Conservation (phyloP, 2,329 filamentous ascomycete genomes). For the Colletotrichum sp. region DNA sequence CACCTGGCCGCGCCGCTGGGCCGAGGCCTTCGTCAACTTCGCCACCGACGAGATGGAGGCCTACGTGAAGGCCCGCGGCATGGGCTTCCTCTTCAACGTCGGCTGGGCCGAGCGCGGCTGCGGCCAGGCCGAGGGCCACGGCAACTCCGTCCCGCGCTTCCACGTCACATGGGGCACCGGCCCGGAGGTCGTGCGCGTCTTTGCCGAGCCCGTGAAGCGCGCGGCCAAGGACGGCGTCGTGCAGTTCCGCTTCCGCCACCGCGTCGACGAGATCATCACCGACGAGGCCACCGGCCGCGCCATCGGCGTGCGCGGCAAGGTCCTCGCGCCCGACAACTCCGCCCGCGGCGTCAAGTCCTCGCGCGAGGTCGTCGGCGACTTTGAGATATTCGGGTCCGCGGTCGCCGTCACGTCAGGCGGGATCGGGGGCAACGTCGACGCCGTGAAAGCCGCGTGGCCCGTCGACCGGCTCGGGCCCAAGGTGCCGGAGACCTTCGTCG, state of each 20-base stretch:
- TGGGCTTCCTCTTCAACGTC: constrained; percentile 59
- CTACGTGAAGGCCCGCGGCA: constrained; percentile 59
- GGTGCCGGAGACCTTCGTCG: constrained; percentile 60
- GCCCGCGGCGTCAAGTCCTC: constrained; percentile 58
- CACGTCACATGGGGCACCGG: constrained; percentile 68
- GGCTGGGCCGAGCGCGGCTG: constrained; percentile 67
- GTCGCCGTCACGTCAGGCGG: constrained; percentile 63
- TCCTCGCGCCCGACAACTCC: constrained; percentile 56
- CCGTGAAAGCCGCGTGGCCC: constrained; percentile 64
- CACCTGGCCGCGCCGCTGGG: constrained; percentile 64
- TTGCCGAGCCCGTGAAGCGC: constrained; percentile 58
- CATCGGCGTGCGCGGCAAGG: constrained; percentile 56
- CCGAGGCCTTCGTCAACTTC: constrained; percentile 69
- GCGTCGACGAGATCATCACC: constrained; percentile 60
- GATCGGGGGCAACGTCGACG: constrained; percentile 66
- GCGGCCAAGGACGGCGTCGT: constrained; percentile 59
- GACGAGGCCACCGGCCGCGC: constrained; percentile 55
- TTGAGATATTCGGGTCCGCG: constrained; percentile 58
- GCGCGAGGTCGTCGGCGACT: constrained; percentile 47
- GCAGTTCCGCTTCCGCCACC: constrained; percentile 60
- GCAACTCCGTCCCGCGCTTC: constrained; percentile 68
- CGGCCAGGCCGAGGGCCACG: constrained; percentile 60
- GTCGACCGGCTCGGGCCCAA: constrained; percentile 60
- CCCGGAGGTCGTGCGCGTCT: constrained; percentile 63
- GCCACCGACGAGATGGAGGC: constrained; percentile 62